Base-by-base conservation (phyloP, 768 basidiomycete genomes). In the Pleurotus giganteus region DNA sequence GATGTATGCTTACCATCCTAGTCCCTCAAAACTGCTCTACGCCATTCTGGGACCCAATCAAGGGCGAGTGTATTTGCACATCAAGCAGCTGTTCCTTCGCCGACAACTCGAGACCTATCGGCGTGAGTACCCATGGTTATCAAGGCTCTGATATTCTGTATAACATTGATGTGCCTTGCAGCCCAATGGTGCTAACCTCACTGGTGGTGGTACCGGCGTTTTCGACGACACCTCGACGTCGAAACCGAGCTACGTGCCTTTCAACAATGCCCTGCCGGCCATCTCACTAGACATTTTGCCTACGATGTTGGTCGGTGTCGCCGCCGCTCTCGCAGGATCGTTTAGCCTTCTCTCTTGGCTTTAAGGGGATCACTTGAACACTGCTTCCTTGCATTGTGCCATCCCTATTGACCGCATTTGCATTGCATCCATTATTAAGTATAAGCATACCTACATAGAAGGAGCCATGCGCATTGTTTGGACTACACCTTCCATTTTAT, bases 1-100 rank as follows among this genome's bases (percentile, higher is more conserved):
- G 54, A 23, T 44, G 6, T 24, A 24, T 8, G 28, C 51, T 41
- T 39, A 47, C 31, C 37, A 19, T 17, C 39, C 8, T 56, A 87
- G 86, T 89, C 2, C 81, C 88, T 21, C 55, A 75, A 19, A 87
- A 88, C 70, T 90, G 88, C 68, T 85, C 85, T 3, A 90, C 88
- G 8, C 77, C 85, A 2, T 91, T 88, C 77, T 91, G 88, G 87
- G 89, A 91, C 66, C 90, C 90, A 1, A 77, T 90, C 47, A 73
- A 59, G 24, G 84, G 82, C 60, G 69, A 74, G 32, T 91, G 90
- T 60, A 69, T 85, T 49, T 91, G 89, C 69, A 77, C 69, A 0
- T 76, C 79, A 1, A 59, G 56, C 47, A 70, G 69, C 1, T 91
- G 91, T 66, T 70, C 75, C 0, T 91, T 91, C 68, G 66, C 67